A percentile compares a stretch with the other conserved stretches of the same genome.
Conservation (phyloP, 2,329 filamentous ascomycete genomes). For the Penicillium sp. region DNA sequence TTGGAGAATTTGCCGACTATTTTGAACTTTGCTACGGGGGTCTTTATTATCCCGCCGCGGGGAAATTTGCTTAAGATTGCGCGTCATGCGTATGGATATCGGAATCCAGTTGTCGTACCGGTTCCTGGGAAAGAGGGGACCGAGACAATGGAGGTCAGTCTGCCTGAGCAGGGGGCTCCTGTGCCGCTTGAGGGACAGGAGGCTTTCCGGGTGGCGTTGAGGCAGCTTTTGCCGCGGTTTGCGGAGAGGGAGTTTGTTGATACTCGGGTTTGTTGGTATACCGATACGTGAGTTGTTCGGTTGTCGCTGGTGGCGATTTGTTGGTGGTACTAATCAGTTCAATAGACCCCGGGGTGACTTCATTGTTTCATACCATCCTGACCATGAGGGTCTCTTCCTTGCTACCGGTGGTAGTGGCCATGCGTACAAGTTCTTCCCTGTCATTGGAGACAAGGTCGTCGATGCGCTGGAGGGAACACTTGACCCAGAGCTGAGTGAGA, state of each 20-base stretch:
- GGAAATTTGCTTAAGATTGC: slow-evolving; percentile 63
- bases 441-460: slow-evolving; percentile 52
- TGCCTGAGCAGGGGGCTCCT: slow-evolving; percentile 38
- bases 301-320: neutral
- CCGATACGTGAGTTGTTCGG: slow-evolving; percentile 54
- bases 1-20: slow-evolving; percentile 65
- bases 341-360: slow-evolving; percentile 61
- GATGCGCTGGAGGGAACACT: slow-evolving; percentile 46
- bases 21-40: slow-evolving; percentile 48
- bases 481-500: slow-evolving; percentile 37
- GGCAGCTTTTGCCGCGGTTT: slow-evolving; percentile 59
- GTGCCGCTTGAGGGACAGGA: slow-evolving; percentile 56
- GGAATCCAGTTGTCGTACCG: slow-evolving; percentile 40
- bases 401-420: slow-evolving; percentile 54
- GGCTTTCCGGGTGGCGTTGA: slow-evolving; percentile 60
- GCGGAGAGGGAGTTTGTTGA: slow-evolving; percentile 57
- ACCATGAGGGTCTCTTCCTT: slow-evolving; percentile 49
- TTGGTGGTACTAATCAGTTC: neutral
- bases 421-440: slow-evolving; percentile 53
- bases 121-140: slow-evolving; percentile 21
- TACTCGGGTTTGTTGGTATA: slow-evolving; percentile 71
- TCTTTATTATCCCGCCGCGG: slow-evolving; percentile 55
- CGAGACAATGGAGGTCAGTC: slow-evolving; percentile 36
- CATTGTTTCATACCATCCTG: slow-evolving; percentile 65
- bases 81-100: slow-evolving; percentile 66